phyloP scores from a whole-genome alignment of 2,329 filamentous ascomycete species.

The Alternaria sp. region DNA sequence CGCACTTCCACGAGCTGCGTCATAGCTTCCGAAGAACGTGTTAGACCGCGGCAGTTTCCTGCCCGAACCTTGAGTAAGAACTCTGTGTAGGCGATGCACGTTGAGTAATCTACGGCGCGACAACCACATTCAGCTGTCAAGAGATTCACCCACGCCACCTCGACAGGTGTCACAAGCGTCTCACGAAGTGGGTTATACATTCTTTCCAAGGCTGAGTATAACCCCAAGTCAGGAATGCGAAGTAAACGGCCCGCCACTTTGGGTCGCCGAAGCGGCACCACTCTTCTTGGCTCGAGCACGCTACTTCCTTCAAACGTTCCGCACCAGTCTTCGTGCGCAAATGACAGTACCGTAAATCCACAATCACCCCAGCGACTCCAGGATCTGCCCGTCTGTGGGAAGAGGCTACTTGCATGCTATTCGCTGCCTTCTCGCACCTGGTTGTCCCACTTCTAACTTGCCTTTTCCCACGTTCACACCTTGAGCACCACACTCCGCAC shows the following conservation, averaged over 20 bases:
- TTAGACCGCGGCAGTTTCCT: conserved; percentile 27
- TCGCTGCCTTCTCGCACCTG: conserved; percentile 30
- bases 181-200: conserved; percentile 7
- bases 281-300: conserved; percentile 31
- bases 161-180: conserved; percentile 4
- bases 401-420: conserved; percentile 26
- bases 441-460: conserved; percentile 31
- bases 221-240: conserved; percentile 25
- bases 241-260: conserved; percentile 34
- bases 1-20: conserved; percentile 30
- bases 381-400: conserved; percentile 28
- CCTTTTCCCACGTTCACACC: conserved; percentile 32
- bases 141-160: background rate
- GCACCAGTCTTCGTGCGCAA: conserved; percentile 38
- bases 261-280: conserved; percentile 37
- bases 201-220: conserved; percentile 18
- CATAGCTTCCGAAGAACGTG: conserved; percentile 29
- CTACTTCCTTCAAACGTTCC: conserved; percentile 31
- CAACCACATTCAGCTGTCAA: background rate
- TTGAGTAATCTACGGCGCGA: conserved; percentile 10
- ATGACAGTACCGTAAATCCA: conserved; percentile 46
- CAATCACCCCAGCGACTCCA: conserved; percentile 33
- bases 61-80: conserved; percentile 19
- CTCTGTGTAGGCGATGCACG: conserved; percentile 16
- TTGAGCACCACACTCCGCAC: conserved; percentile 37